Conservation (phyloP, 352 stramenopile species). For the Pythium guiyangense region DNA sequence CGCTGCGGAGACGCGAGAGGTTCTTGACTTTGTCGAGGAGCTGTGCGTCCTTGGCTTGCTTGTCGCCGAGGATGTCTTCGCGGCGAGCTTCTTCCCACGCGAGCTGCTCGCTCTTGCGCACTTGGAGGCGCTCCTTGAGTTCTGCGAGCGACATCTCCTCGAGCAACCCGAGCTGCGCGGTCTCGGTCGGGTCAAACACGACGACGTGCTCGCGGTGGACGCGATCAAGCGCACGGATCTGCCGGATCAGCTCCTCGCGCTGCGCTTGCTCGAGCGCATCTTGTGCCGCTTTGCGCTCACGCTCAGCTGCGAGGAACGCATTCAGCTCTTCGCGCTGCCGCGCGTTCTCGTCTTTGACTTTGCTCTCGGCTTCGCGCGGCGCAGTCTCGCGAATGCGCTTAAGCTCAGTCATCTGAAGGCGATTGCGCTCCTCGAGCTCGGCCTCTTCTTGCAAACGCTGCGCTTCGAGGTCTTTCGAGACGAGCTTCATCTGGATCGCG, state of each 20-base stretch:
- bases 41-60: slow-evolving; percentile 71
- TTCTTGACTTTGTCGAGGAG: slow-evolving; percentile 75
- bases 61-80: slow-evolving; percentile 62
- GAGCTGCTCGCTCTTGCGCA: slow-evolving; percentile 67
- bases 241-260: slow-evolving; percentile 82
- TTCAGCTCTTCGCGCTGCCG: slow-evolving; percentile 61
- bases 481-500: slow-evolving; percentile 71
- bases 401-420: slow-evolving; percentile 49
- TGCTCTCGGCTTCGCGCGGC: slow-evolving; percentile 69
- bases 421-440: slow-evolving; percentile 49
- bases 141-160: slow-evolving; percentile 92
- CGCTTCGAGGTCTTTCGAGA: slow-evolving; percentile 56
- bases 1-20: slow-evolving; percentile 61
- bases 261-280: slow-evolving; percentile 65
- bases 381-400: slow-evolving; percentile 77
- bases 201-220: slow-evolving; percentile 78
- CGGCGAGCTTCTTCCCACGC: slow-evolving; percentile 65
- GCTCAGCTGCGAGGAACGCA: slow-evolving; percentile 51
- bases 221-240: slow-evolving; percentile 77
- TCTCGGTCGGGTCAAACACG: slow-evolving; percentile 90
- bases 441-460: slow-evolving; percentile 60
- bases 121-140: slow-evolving; percentile 72
- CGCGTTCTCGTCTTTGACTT: slow-evolving; percentile 54
- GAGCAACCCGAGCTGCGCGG: slow-evolving; percentile 77
- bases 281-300: slow-evolving; percentile 50